phyloP scores from a whole-genome alignment of 352 stramenopile genomes.

The Pythium dissotocum region DNA sequence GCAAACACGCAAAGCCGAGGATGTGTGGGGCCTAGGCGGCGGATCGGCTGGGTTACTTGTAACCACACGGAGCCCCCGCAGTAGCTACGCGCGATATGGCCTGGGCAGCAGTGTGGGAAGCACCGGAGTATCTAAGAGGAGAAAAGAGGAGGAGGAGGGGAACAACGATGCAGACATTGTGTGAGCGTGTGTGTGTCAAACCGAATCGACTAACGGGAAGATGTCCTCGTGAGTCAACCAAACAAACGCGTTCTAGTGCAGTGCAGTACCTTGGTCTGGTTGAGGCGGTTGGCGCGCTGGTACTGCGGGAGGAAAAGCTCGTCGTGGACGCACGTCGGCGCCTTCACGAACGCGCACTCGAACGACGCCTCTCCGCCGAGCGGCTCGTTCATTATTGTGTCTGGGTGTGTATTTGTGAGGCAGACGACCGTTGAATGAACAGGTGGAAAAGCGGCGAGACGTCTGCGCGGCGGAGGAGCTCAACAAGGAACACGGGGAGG shows the following conservation, averaged over 20 bases:
- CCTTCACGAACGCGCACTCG: not conserved
- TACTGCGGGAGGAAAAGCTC: slow-evolving; percentile 10
- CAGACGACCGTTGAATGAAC: too few species aligned
- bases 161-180: too few species aligned
- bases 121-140: slow-evolving; percentile 18
- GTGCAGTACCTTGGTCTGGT: slow-evolving; percentile 6
- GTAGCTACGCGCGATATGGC: slow-evolving; percentile 36
- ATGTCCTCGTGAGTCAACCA: not conserved
- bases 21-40: not conserved
- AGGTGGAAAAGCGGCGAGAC: too few species aligned
- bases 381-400: too few species aligned
- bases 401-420: too few species aligned
- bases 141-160: not conserved
- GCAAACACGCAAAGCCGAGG: not conserved
- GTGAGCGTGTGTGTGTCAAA: too few species aligned
- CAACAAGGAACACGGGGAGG: too few species aligned
- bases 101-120: slow-evolving; percentile 39
- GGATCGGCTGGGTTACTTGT: slow-evolving; percentile 4
- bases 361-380: not conserved
- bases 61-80: slow-evolving; percentile 33
- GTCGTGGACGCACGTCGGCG: not conserved
- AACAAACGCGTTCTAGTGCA: not conserved
- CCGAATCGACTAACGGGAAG: not conserved
- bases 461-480: too few species aligned
- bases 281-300: slow-evolving; percentile 11